Evolutionary conservation across 2,329 filamentous ascomycete genomes (phyloP).

Genomic region (Claviceps pazoutovae): DNA sequence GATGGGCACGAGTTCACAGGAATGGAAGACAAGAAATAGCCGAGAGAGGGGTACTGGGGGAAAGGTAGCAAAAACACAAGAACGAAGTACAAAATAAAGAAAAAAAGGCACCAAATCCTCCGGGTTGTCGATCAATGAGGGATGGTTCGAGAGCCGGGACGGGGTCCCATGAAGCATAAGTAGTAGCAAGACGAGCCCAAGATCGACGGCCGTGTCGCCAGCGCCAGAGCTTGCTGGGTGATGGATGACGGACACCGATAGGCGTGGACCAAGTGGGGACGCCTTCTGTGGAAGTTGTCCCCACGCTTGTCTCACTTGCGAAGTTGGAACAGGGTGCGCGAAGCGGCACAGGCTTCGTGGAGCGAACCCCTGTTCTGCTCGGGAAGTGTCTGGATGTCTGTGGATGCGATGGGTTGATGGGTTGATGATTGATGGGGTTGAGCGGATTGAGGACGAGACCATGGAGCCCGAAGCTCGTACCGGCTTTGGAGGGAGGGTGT

Average conservation of each 20-base stretch:
- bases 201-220: conserved; percentile 22
- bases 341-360: conserved; percentile 6
- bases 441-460: conserved; percentile 5
- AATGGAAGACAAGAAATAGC: conserved; percentile 33
- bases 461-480: conserved; percentile 6
- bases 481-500: conserved; percentile 1
- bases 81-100: conserved; percentile 26
- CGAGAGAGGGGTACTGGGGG: conserved; percentile 22
- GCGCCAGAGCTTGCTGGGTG: conserved; percentile 7
- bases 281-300: conserved; percentile 6
- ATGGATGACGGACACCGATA: conserved; percentile 6
- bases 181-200: conserved; percentile 31
- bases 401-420: too few species aligned
- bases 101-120: conserved; percentile 25
- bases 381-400: background rate
- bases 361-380: conserved; percentile 2
- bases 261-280: conserved; percentile 10
- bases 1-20: conserved; percentile 15
- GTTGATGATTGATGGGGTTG: conserved; percentile 1
- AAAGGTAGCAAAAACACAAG: conserved; percentile 30
- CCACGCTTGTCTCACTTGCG: conserved; percentile 37
- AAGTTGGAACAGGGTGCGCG: conserved; percentile 24
- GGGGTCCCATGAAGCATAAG: conserved; percentile 34
- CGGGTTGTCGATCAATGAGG: conserved; percentile 34
- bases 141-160: conserved; percentile 18